A percentile compares a stretch with the other conserved stretches of the same genome.
Evolutionary conservation across 2,329 filamentous ascomycete species (phyloP).

Genomic region (Magnaporthales sp.): DNA sequence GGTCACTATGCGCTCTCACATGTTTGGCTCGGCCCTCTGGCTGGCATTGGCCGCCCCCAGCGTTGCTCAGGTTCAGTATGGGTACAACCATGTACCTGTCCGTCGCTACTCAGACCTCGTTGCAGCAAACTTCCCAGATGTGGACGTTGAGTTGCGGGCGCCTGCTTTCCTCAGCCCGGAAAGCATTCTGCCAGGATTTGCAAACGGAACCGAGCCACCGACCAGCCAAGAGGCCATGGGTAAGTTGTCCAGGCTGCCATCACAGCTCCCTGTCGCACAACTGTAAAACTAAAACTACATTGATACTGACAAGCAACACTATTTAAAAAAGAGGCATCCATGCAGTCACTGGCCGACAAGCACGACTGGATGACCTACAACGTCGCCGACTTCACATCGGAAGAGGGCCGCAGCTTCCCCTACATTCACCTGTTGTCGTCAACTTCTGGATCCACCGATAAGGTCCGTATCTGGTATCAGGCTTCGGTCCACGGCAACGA

Average conservation of each 20-base stretch:
- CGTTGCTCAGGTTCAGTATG: background rate
- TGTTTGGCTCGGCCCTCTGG: background rate
- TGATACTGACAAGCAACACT: background rate
- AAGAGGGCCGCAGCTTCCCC: slow-evolving; percentile 2
- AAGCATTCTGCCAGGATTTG: background rate
- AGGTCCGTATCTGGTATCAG: slow-evolving; percentile 5
- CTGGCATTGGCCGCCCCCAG: background rate
- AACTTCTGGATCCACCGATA: background rate
- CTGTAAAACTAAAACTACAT: background rate
- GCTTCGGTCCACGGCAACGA: slow-evolving; percentile 4
- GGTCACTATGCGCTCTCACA: background rate
- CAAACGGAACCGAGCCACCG: background rate
- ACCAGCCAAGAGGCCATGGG: background rate
- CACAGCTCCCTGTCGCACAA: background rate
- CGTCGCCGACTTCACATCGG: background rate
- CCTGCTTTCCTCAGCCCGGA: background rate
- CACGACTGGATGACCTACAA: slow-evolving; percentile 5
- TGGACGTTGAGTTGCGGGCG: background rate
- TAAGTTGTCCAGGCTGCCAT: background rate
- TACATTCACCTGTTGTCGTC: background rate
- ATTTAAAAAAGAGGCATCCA: background rate
- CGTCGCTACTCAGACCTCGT: background rate
- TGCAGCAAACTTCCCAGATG: background rate
- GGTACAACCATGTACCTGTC: background rate
- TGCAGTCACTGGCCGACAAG: slow-evolving; percentile 1